Base-by-base conservation (phyloP, 768 basidiomycete genomes). In the Neoboletus subvelutipes region DNA sequence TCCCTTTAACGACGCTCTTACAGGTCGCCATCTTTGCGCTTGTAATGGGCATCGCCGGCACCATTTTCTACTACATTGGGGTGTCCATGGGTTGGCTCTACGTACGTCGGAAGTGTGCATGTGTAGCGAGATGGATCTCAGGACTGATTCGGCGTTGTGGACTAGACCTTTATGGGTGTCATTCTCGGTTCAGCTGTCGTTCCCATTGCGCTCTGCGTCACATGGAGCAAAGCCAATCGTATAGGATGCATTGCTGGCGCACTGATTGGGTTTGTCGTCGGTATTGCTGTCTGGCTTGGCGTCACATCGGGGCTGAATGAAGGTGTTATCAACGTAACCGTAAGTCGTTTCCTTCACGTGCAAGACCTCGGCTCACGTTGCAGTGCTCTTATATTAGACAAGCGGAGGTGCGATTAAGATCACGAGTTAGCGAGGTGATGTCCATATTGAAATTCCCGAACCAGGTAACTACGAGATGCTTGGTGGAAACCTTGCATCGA, bases 1-100 rank as follows among this genome's bases (percentile, higher is more conserved):
- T 51, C 5, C 11, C 20, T 29, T 34, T 33, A 18, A 56, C 18
- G 36, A 48, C 10, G 43, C 29, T 53, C 34, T 37, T 28, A 2
- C 55, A 88, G 85, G 86, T 92, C 33, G 82, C 76, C 0, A 69
- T 82, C 28, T 92, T 88, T 64, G 90, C 88, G 0, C 63, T 93
- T 40, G 77, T 90, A 36, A 93, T 92, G 81, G 92, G 85, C 22
- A 63, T 93, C n/a, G 86, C 88, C 0, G 92, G 92, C 0, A 71
- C 89, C 31, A 87, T 92, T 50, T 96, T 96, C 78, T 92, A 77
- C 73, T 94, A 89, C 69, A 92, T 94, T 60, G 93, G 93, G 8
- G 86, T 95, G 28, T 91, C 88, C 26, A 88, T 95, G 88, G 93
- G 93, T 22, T 95, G 92, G 91, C 85, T 95, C 54, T 94, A 94